phyloP scores from a whole-genome alignment of 2,329 filamentous ascomycete genomes.

The Orbilia ellipsospora region DNA sequence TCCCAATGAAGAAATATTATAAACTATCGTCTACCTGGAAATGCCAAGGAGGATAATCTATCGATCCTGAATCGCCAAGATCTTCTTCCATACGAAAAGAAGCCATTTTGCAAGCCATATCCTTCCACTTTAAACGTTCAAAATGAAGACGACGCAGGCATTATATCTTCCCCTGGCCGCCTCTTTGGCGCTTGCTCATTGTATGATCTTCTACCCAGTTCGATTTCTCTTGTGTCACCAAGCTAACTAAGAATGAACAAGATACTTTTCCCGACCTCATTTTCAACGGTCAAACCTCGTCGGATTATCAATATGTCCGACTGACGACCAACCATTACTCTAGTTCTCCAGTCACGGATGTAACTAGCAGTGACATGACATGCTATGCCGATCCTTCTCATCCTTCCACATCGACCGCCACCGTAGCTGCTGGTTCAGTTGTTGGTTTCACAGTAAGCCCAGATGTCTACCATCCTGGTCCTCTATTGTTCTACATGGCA shows the following conservation, averaged over 20 bases:
- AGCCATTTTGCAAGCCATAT: background rate
- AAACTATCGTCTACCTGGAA: background rate
- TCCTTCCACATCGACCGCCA: constrained; percentile 61
- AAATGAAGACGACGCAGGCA: constrained; percentile 7
- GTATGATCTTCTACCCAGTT: constrained; percentile 16
- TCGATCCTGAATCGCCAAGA: constrained; percentile 14
- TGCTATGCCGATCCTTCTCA: constrained; percentile 64
- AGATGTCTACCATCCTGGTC: constrained; percentile 63
- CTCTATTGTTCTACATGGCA: constrained; percentile 64
- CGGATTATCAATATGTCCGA: constrained; percentile 66
- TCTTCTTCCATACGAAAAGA: background rate
- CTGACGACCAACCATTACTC: constrained; percentile 60
- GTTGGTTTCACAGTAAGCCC: constrained; percentile 50
- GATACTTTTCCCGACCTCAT: constrained; percentile 62
- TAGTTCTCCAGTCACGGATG: constrained; percentile 63
- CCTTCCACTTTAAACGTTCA: background rate
- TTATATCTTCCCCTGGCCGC: constrained; percentile 18
- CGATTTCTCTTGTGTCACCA: background rate
- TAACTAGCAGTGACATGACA: constrained; percentile 62
- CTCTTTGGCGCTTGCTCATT: constrained; percentile 24
- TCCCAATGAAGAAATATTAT: constrained; percentile 7
- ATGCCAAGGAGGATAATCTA: constrained; percentile 23
- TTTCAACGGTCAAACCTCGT: constrained; percentile 64
- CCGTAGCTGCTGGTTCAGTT: constrained; percentile 62
- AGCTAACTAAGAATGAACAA: constrained; percentile 20